phyloP scores from a whole-genome alignment of 2,329 filamentous ascomycete genomes.

The Aspergillus cejpii region DNA sequence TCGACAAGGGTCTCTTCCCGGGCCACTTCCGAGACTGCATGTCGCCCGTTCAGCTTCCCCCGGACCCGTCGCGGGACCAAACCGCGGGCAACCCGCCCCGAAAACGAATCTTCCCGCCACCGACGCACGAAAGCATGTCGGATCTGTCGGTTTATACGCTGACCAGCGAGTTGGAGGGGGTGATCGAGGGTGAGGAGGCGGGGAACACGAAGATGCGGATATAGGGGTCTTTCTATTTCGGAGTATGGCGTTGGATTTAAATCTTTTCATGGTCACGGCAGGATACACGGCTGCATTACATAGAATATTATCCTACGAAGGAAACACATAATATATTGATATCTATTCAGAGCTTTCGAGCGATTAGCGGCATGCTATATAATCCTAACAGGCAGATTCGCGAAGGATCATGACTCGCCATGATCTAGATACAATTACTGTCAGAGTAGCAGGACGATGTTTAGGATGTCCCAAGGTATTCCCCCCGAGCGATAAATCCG shows the following conservation, averaged over 20 bases:
- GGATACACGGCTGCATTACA: too few relatives aligned
- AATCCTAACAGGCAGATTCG: too few relatives aligned
- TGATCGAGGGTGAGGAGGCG: background rate
- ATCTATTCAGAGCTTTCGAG: too few relatives aligned
- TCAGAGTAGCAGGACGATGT: too few relatives aligned
- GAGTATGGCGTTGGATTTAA: too few relatives aligned
- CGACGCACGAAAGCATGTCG: slow-evolving; percentile 7
- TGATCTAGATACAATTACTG: too few relatives aligned
- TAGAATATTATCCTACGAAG: too few relatives aligned
- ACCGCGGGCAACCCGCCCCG: background rate
- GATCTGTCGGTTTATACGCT: slow-evolving; percentile 7
- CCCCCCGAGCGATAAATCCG: background rate
- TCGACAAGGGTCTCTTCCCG: slow-evolving; percentile 5
- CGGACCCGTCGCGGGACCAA: background rate
- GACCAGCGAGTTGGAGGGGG: background rate
- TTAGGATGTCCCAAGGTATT: too few relatives aligned
- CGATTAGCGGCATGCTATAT: too few relatives aligned
- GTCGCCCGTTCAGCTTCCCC: slow-evolving; percentile 1
- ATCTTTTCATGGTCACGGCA: too few relatives aligned
- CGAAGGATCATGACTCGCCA: too few relatives aligned
- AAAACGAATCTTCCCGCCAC: background rate
- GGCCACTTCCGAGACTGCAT: slow-evolving; percentile 5
- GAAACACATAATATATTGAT: too few relatives aligned
- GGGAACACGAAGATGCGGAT: background rate
- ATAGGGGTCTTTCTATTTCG: background rate